These are phyloP conservation scores for Sodiomyces alkalinus DNA, from an alignment of 2,329 filamentous ascomycete species.

Conservation along the genomic window DNA sequence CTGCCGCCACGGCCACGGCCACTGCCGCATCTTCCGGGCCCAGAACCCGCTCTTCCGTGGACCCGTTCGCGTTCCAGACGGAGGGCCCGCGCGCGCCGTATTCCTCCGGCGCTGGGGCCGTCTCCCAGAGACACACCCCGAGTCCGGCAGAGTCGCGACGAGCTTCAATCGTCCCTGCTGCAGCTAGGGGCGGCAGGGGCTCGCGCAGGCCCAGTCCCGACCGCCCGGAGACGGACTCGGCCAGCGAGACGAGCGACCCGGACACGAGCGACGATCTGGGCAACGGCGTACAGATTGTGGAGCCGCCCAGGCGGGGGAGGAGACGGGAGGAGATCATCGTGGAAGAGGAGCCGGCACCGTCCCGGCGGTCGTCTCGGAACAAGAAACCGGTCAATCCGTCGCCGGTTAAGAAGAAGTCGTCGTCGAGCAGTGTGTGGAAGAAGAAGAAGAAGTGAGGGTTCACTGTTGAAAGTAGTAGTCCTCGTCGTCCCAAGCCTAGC, in stretches of 20 bases:
- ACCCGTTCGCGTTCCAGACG: constrained; percentile 40
- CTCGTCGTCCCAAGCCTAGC: background rate
- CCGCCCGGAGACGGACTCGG: constrained; percentile 19
- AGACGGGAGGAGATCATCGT: constrained; percentile 24
- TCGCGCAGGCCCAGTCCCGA: constrained; percentile 15
- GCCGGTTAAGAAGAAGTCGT: constrained; percentile 24
- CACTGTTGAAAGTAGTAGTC: background rate
- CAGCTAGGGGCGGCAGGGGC: constrained; percentile 17
- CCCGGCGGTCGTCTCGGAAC: constrained; percentile 14
- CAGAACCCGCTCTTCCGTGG: constrained; percentile 14
- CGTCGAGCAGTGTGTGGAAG: constrained; percentile 13
- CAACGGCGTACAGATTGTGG: constrained; percentile 18
- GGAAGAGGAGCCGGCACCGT: constrained; percentile 18
- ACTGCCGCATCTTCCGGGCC: constrained; percentile 15
- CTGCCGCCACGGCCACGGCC: constrained; percentile 12
- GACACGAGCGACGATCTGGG: constrained; percentile 20
- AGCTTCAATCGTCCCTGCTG: constrained; percentile 12
- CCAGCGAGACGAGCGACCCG: constrained; percentile 16
- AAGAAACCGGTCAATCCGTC: constrained; percentile 24
- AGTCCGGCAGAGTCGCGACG: constrained; percentile 17
- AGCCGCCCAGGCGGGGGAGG: constrained; percentile 11
- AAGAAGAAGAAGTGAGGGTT: constrained; percentile 18
- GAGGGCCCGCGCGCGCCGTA: constrained; percentile 23
- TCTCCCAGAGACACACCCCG: constrained; percentile 20
- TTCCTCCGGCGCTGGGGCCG: constrained; percentile 15